Evolutionary conservation across 73 alveolate species (phyloP), one percentile per base, ranked within the genome.

Genomic region (Uronychia setigera): DNA sequence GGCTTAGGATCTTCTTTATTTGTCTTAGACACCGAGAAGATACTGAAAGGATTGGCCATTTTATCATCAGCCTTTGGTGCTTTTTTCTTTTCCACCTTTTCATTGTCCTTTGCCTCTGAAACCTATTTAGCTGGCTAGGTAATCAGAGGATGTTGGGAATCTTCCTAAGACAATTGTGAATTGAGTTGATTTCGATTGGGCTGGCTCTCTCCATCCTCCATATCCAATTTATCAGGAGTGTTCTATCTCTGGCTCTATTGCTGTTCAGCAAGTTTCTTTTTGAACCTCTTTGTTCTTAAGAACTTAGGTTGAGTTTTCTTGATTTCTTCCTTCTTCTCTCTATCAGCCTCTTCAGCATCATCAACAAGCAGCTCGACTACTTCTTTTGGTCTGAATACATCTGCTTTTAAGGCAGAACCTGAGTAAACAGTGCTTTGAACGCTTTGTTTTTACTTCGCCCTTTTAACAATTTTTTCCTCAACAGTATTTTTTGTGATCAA

Each of bases 391-490:
- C 94, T 98, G 90, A 97, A 96, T 1, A 95, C 94, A 91, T 98
- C 99, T 9, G 99, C 99, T 87, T 97, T 93, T 75, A 98, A 93
- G 31, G 99, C 99, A n/a, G 98, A 98, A 9, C 99, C 99, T 46
- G 99, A 93, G 86, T 98, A 98, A 28, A 98, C 99, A 31, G 99
- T 98, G 19, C 99, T 92, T 85, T 98, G 98, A 32, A 98, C 99
- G 85, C 88, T 96, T 90, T 98, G 96, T 89, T 98, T 98, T 85
- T 98, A 97, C 87, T 92, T 93, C n/a, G 99, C 99, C 92, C 99
- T 96, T 87, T 97, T 97, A 33, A 98, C 86, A 79, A 98, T 98
- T 85, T 98, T 96, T 82, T 98, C 99, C 89, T 98, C 99, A 33
- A 97, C 97, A 32, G 99, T 96, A 74, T 98, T 96, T 79, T 93